Base-by-base conservation (phyloP, 768 basidiomycete species). In the Serendipita sp. region DNA sequence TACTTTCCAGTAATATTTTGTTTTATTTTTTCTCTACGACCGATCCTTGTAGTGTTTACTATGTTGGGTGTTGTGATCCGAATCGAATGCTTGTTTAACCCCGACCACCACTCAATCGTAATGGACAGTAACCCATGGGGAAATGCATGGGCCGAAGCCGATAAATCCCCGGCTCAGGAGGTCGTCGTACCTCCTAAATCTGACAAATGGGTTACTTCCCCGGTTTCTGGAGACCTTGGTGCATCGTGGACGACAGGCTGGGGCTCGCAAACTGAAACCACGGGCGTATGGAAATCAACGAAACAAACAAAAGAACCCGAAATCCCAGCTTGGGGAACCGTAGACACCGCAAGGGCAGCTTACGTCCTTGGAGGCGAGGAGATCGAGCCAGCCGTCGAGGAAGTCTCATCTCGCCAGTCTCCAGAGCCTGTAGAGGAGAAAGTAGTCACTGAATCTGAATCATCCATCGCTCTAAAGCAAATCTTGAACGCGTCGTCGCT, bases 281-380 rank as follows among this genome's bases (percentile, higher is more conserved):
- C 24, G 28, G 11, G 26, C 20, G 33, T 31, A 30, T 58, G 53
- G 53, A 58, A 33, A 26, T 58, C 53, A 9, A 58, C 24, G 4
- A 30, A 30, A 26, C 17, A 13, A 4, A 30, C 53, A n/a, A 31
- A n/a, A 4, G 53, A 28, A 31, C n/a, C 45, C 45, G 45, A 9
- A n/a, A 48, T 9, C 9, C 17, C 53, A 4, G 17, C 53, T 5
- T 58, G 53, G 53, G 53, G 11, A 31, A 30, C 53, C 14, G 30
- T 31, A 30, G 24, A 30, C 13, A 31, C 24, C 22, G 53, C 53
- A 22, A 58, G 53, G 33, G 53, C 30, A 22, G 53, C 53, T 11
- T 28, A 58, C 31, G 53, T 58, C 5, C 53, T 58, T n/a, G 53
- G 53, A 13, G 53, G 30, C 24, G 53, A 58, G 33, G 53, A 58